These are phyloP conservation scores for Neopestalotiopsis sp. DNA, from an alignment of 2,329 filamentous ascomycete genomes.

Conservation along the genomic window DNA sequence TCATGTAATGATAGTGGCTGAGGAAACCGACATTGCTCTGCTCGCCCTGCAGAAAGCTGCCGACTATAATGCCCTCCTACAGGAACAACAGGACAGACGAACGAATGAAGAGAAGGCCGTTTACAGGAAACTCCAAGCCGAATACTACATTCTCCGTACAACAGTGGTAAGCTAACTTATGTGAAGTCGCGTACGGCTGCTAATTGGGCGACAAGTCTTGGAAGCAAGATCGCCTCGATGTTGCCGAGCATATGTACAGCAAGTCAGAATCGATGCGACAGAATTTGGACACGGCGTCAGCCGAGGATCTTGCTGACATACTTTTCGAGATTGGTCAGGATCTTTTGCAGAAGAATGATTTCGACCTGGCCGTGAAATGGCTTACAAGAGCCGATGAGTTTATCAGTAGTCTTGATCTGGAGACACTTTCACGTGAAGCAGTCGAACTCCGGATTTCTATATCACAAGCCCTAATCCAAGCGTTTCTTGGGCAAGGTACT, in stretches of 20 bases:
- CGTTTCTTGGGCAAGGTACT: constrained; percentile 53
- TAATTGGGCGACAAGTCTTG: constrained; percentile 61
- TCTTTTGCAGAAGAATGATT: constrained; percentile 56
- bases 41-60: constrained; percentile 69
- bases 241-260: constrained; percentile 78
- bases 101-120: constrained; percentile 36
- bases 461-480: constrained; percentile 66
- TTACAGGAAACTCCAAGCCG: constrained; percentile 50
- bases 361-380: constrained; percentile 70
- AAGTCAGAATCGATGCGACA: constrained; percentile 54
- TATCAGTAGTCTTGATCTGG: constrained; percentile 59
- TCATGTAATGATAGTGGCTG: constrained; percentile 44
- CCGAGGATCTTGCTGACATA: constrained; percentile 69
- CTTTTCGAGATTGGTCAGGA: constrained; percentile 75
- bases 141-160: constrained; percentile 71
- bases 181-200: constrained; percentile 21
- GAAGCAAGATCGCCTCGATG: constrained; percentile 73
- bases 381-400: constrained; percentile 69
- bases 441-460: constrained; percentile 70
- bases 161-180: constrained; percentile 59
- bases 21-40: constrained; percentile 61
- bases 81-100: constrained; percentile 32
- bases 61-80: constrained; percentile 53
- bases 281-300: constrained; percentile 50
- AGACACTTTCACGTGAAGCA: constrained; percentile 61